Conservation (phyloP, 2,329 filamentous ascomycete species). For the Diaporthe vaccinii region DNA sequence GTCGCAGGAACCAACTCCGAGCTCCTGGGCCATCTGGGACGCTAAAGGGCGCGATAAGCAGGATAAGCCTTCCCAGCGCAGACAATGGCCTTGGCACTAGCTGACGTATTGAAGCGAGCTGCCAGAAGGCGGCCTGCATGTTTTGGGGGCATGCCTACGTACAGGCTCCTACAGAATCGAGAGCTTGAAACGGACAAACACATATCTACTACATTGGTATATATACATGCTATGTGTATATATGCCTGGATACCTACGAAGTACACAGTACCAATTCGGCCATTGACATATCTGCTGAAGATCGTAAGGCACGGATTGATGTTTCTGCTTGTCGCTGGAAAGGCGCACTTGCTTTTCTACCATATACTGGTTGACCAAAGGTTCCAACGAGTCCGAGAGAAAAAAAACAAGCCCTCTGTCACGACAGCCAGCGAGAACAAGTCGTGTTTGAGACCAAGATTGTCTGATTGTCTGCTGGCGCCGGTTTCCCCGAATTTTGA, state of each 20-base stretch:
- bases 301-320: background rate
- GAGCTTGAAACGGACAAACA: background rate
- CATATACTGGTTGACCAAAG: background rate
- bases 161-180: background rate
- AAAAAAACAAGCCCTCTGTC: background rate
- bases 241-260: background rate
- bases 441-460: background rate
- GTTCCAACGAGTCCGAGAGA: no score
- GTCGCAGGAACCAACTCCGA: constrained; percentile 2
- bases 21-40: background rate
- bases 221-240: no score
- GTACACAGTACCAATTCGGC: background rate
- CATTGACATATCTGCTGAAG: background rate
- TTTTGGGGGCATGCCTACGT: background rate
- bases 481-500: constrained; percentile 26
- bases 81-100: background rate
- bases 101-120: background rate
- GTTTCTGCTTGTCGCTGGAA: background rate
- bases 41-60: background rate
- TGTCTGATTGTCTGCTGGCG: background rate
- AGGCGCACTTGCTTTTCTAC: background rate
- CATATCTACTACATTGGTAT: background rate
- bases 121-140: background rate
- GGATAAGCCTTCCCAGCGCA: background rate
- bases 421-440: background rate